Conservation (phyloP, 2,329 filamentous ascomycete species). For the Tolypocladium ophioglossoides region DNA sequence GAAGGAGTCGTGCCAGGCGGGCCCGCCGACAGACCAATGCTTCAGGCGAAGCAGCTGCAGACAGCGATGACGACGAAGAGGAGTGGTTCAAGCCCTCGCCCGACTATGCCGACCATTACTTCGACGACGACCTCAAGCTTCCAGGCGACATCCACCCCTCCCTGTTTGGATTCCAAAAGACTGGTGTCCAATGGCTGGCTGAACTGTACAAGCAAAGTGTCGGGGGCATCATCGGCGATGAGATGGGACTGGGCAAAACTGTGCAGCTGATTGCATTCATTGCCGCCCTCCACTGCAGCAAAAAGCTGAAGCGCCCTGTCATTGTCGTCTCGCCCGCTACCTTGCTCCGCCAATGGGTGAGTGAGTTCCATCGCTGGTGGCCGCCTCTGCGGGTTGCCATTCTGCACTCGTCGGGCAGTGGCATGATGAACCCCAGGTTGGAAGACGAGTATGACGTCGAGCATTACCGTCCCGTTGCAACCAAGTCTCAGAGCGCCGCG, state of each 20-base stretch:
- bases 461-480: conserved; percentile 21
- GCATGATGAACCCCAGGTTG: conserved; percentile 78
- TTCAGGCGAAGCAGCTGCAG: conserved; percentile 22
- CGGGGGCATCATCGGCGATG: conserved; percentile 90
- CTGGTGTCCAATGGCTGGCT: conserved; percentile 90
- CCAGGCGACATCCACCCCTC: conserved; percentile 90
- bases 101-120: conserved; percentile 61
- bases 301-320: conserved; percentile 70
- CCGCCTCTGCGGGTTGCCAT: conserved; percentile 96
- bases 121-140: conserved; percentile 67
- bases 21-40: conserved; percentile 27
- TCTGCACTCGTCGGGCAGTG: conserved; percentile 87
- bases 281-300: conserved; percentile 85
- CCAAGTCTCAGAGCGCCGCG: conserved; percentile 45
- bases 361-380: conserved; percentile 98
- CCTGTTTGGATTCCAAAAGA: conserved; percentile 94
- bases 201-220: conserved; percentile 84
- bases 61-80: conserved; percentile 33
- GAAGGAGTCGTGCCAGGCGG: conserved; percentile 30
- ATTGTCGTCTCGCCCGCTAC: conserved; percentile 92
- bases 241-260: conserved; percentile 98
- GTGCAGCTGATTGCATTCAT: conserved; percentile 64
- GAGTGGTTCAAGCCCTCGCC: conserved; percentile 87
- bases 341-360: conserved; percentile 94
- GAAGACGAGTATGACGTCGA: conserved; percentile 43